Conservation (phyloP, 164 flowering plant genomes). For the Euptelea pleiosperma region DNA sequence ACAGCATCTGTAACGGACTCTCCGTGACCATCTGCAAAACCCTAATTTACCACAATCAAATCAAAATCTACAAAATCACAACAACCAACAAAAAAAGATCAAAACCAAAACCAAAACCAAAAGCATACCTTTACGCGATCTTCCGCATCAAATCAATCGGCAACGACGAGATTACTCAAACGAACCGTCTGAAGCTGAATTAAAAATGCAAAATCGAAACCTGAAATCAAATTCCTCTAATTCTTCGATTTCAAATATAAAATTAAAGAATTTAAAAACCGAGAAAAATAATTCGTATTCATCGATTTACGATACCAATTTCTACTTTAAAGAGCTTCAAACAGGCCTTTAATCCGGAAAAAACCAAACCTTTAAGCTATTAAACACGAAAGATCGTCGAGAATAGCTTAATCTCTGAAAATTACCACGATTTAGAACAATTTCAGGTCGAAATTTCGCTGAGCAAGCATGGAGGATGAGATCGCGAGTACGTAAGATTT, state of each 20-base stretch:
- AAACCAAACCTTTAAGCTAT: background rate
- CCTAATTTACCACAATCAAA: slow-evolving; percentile 17
- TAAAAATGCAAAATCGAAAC: background rate
- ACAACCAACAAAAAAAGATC: background rate
- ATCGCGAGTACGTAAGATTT: no score
- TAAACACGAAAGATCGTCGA: background rate
- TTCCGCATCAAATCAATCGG: slow-evolving; percentile 10
- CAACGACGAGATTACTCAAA: background rate
- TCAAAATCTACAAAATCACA: background rate
- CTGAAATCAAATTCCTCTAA: no score
- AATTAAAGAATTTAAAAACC: background rate
- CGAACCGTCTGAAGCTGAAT: no score
- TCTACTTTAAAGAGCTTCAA: background rate
- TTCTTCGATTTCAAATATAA: no score
- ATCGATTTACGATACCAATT: background rate
- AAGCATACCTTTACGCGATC: slow-evolving; percentile 14
- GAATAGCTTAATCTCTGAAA: background rate
- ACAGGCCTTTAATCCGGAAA: background rate
- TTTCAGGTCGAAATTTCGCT: background rate
- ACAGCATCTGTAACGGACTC: slow-evolving; percentile 34
- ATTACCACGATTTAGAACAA: background rate
- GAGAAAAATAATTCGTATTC: background rate
- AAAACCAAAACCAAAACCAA: background rate
- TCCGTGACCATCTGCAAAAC: slow-evolving; percentile 39
- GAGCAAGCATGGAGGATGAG: no score